These are phyloP conservation scores for Coccomyxa sp. DNA, from an alignment of 139 green algal species.

Conservation along the genomic window DNA sequence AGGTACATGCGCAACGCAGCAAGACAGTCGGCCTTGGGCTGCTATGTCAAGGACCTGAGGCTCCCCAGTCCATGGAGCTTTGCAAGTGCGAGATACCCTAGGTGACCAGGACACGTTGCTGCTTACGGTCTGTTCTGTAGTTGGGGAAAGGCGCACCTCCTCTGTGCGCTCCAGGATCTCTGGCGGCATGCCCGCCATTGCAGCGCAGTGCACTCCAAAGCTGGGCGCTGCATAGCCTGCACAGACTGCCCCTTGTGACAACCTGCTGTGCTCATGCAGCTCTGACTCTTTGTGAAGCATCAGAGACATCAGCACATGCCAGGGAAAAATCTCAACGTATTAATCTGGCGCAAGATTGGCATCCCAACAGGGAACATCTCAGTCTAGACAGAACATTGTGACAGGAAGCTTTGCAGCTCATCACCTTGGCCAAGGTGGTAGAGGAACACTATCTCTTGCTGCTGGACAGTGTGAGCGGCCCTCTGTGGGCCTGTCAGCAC, in stretches of 20 bases:
- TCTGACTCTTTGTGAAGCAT: background rate
- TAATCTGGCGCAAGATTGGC: background rate
- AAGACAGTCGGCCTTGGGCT: too few species aligned
- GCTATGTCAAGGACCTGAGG: too few species aligned
- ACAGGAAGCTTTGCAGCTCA: background rate
- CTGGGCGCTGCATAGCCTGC: conserved; percentile 46
- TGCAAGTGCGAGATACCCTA: too few species aligned
- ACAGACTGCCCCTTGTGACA: background rate
- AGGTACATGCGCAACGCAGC: too few species aligned
- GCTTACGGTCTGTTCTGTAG: too few species aligned
- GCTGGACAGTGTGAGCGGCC: too few species aligned
- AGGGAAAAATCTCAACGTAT: background rate
- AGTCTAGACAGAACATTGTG: background rate
- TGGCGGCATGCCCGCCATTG: conserved; percentile 31
- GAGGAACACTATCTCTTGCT: conserved; percentile 59
- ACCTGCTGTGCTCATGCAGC: background rate
- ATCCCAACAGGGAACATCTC: background rate
- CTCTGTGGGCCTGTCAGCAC: conserved; percentile 24
- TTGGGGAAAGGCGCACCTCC: too few species aligned
- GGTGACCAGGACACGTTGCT: too few species aligned
- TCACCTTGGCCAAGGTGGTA: conserved; percentile 56
- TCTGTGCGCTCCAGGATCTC: conserved; percentile 28
- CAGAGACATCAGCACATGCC: background rate
- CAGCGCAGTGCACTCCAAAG: conserved; percentile 64
- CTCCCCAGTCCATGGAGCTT: too few species aligned